phyloP scores from a whole-genome alignment of 495 filamentous ascomycete species.

The Jackrogersella minutella region DNA sequence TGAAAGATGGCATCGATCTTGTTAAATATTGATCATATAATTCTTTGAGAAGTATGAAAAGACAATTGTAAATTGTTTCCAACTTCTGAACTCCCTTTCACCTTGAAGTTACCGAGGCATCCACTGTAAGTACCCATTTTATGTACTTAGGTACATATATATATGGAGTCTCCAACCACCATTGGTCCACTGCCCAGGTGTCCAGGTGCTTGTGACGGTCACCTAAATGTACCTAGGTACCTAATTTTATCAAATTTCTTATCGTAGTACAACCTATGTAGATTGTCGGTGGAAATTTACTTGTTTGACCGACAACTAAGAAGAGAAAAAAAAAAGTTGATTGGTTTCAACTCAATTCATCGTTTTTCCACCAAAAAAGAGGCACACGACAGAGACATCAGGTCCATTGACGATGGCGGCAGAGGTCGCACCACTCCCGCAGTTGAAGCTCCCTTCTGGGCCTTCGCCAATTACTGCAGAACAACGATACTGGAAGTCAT shows the following conservation, averaged over 20 bases:
- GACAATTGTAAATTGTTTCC: constrained; percentile 4
- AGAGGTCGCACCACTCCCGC: constrained; percentile 80
- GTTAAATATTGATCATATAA: background rate
- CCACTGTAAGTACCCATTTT: constrained; percentile 3
- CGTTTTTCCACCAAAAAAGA: background rate
- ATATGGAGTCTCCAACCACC: constrained; percentile 4
- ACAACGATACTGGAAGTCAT: constrained; percentile 93
- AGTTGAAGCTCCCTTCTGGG: constrained; percentile 80
- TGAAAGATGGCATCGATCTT: no score
- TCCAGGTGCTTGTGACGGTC: no score
- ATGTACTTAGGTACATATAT: constrained; percentile 1
- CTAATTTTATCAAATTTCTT: background rate
- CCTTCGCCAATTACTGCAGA: constrained; percentile 81
- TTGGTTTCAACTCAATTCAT: constrained; percentile 10
- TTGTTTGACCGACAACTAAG: constrained; percentile 21
- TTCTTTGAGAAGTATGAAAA: background rate
- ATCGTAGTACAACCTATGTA: constrained; percentile 13
- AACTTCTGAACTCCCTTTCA: background rate
- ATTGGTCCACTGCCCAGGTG: background rate
- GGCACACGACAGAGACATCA: constrained; percentile 29
- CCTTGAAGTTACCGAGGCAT: constrained; percentile 28
- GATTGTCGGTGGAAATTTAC: constrained; percentile 26
- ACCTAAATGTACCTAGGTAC: background rate
- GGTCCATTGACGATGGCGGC: constrained; percentile 75
- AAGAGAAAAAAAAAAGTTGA: constrained; percentile 38